Percentiles rank a stretch among this genome's conserved stretches.
Conservation (phyloP, 768 basidiomycete species). For the Lactarius pseudohatsudake region DNA sequence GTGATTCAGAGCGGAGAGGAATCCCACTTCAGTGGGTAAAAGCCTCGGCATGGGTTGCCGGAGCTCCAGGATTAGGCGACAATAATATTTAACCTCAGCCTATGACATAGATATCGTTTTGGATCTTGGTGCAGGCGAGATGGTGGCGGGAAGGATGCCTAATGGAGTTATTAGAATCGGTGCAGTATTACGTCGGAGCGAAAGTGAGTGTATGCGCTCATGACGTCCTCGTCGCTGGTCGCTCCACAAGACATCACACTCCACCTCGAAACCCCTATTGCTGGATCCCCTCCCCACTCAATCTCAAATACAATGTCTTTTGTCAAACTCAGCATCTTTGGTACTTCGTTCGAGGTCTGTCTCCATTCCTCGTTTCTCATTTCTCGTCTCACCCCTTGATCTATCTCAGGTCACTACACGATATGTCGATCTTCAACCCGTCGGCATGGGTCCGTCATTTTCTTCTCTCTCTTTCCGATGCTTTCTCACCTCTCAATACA, state of each 20-base stretch:
- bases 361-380: background rate
- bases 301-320: slow-evolving; percentile 65
- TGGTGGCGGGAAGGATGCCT: background rate
- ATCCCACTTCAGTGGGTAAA: too few species aligned
- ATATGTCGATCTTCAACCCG: slow-evolving; percentile 98
- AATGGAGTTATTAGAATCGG: background rate
- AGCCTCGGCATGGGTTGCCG: too few species aligned
- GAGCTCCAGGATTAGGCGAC: too few species aligned
- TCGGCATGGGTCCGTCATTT: slow-evolving; percentile 86
- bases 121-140: too few species aligned
- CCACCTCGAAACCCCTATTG: slow-evolving; percentile 15
- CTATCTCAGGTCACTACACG: slow-evolving; percentile 83
- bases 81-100: too few species aligned
- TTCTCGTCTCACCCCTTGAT: background rate
- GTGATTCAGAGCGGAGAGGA: too few species aligned
- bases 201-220: background rate
- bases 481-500: slow-evolving; percentile 33
- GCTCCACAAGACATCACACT: slow-evolving; percentile 6
- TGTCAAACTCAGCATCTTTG: slow-evolving; percentile 98
- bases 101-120: too few species aligned
- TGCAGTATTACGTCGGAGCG: slow-evolving; percentile 13
- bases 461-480: slow-evolving; percentile 11
- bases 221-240: slow-evolving; percentile 12
- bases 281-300: slow-evolving; percentile 8
- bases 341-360: slow-evolving; percentile 91